Evolutionary conservation across 371 early-diverging fungal genomes (phyloP).

Genomic region (Scutellospora calospora): DNA sequence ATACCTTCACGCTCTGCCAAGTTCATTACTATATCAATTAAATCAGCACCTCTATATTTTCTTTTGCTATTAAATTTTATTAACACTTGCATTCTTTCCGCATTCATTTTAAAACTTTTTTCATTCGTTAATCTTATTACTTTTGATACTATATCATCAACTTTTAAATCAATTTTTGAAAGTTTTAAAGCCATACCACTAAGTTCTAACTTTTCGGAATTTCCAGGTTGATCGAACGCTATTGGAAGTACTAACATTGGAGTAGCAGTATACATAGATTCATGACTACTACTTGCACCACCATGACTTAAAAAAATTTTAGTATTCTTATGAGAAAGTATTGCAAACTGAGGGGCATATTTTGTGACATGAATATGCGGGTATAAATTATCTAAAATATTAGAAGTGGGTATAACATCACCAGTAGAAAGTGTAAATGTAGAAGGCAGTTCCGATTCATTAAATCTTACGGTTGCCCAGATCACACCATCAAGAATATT

Average conservation of each 20-base stretch:
- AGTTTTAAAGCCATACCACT: neutral
- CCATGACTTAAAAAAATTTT: conserved; percentile 38
- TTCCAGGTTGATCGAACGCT: conserved; percentile 4
- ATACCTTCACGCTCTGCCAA: neutral
- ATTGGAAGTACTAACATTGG: conserved; percentile 44
- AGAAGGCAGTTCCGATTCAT: neutral
- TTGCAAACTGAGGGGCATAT: conserved; percentile 27
- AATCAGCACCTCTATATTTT: conserved; percentile 33
- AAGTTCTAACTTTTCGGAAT: conserved; percentile 19
- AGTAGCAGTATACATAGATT: conserved; percentile 16
- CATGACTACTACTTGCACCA: conserved; percentile 30
- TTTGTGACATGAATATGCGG: conserved; percentile 22
- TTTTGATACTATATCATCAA: conserved; percentile 34
- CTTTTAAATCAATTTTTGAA: neutral
- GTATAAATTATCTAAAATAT: neutral
- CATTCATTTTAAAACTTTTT: no score
- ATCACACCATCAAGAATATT: conserved; percentile 35
- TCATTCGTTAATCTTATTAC: no score
- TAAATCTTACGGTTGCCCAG: no score
- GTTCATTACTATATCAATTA: conserved; percentile 23
- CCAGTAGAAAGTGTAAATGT: neutral
- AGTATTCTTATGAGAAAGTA: conserved; percentile 23
- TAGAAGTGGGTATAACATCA: neutral
- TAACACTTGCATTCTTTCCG: conserved; percentile 26
- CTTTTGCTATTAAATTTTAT: conserved; percentile 29